These are phyloP conservation scores for Herpetomonas tarakana DNA, from an alignment of 208 protist species.

Conservation along the genomic window DNA sequence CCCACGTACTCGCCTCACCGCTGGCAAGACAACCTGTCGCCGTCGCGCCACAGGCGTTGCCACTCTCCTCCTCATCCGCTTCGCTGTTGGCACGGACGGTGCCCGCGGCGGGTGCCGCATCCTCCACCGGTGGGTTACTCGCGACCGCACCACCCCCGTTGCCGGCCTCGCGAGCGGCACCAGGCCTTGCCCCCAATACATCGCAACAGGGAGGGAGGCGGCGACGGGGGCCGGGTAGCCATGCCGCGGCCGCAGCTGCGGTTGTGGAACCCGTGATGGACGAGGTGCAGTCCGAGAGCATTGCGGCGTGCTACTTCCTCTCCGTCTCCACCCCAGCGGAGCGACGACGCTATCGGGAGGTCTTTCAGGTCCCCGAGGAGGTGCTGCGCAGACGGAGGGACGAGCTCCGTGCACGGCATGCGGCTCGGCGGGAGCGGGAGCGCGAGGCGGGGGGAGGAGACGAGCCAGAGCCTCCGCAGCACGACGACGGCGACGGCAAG, in stretches of 20 bases:
- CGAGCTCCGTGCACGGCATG: not conserved
- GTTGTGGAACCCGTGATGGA: constrained; percentile 5
- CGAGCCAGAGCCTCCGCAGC: too few relatives aligned
- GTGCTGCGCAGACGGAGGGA: not conserved
- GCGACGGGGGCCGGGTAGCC: not conserved
- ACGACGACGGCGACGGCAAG: too few relatives aligned
- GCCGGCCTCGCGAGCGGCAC: too few relatives aligned
- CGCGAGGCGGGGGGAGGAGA: too few relatives aligned
- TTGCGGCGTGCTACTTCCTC: constrained; percentile 45
- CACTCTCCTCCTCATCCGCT: too few relatives aligned
- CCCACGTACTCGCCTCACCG: constrained; percentile 18
- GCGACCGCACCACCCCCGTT: too few relatives aligned
- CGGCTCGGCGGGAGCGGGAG: not conserved
- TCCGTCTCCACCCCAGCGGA: constrained; percentile 24
- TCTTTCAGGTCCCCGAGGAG: constrained; percentile 18
- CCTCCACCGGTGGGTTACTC: not conserved
- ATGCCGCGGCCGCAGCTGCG: constrained; percentile 3
- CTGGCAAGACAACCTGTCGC: not conserved
- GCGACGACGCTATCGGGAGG: constrained; percentile 11
- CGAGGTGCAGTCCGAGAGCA: constrained; percentile 24
- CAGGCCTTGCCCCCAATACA: too few relatives aligned
- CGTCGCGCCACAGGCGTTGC: not conserved
- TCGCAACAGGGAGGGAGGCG: too few relatives aligned
- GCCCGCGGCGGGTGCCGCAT: not conserved
- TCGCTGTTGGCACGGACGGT: too few relatives aligned